Conservation (phyloP, 768 basidiomycete genomes). For the Mrakia hoshinonis region DNA sequence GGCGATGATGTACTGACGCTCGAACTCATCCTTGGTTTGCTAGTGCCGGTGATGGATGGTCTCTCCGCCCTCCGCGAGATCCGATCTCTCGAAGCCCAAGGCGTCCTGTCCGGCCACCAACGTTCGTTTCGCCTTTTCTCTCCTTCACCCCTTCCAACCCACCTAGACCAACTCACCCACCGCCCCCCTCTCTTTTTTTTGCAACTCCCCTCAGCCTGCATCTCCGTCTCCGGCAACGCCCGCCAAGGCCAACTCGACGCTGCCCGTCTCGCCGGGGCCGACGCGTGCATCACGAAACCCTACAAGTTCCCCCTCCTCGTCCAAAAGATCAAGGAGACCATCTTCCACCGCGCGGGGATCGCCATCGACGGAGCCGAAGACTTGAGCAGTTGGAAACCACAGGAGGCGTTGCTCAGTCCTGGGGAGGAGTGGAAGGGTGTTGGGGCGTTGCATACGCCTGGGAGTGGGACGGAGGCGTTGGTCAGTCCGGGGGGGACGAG, state of each 20-base stretch:
- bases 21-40: no score
- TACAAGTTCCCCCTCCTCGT: neutral
- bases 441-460: neutral
- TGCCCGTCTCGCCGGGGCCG: conserved; percentile 3
- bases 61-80: conserved; percentile 3
- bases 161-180: neutral
- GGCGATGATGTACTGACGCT: no score
- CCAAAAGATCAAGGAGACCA: conserved; percentile 3
- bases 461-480: neutral
- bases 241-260: conserved; percentile 9
- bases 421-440: neutral
- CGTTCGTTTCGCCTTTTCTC: neutral
- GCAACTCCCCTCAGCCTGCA: neutral
- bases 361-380: neutral
- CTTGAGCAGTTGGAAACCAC: neutral
- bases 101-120: conserved; percentile 2
- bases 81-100: neutral
- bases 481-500: neutral
- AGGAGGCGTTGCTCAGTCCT: neutral
- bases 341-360: neutral
- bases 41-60: conserved; percentile 1
- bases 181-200: no score
- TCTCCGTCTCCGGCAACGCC: conserved; percentile 5
- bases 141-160: neutral
- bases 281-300: neutral